A percentile compares a stretch with the other conserved stretches of the same genome.
These are phyloP conservation scores for Phyllosticta citribraziliensis DNA, from an alignment of 2,329 filamentous ascomycete species.

Conservation along the genomic window DNA sequence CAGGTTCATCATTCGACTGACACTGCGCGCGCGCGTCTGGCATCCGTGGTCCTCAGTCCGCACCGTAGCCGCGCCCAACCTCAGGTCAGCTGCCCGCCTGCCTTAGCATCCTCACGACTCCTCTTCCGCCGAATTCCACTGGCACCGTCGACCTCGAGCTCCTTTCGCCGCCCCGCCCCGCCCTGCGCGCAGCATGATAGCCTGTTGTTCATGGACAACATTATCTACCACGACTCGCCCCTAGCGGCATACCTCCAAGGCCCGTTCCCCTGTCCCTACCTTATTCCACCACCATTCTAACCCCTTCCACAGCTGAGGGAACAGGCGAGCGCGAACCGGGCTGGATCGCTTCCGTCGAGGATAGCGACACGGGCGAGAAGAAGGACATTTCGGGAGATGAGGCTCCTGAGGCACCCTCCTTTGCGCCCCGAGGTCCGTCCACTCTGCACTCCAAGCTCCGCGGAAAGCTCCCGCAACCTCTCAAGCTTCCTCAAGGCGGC, in stretches of 20 bases:
- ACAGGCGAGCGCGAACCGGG: conserved; percentile 15
- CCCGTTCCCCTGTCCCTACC: conserved; percentile 33
- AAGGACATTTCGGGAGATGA: not conserved
- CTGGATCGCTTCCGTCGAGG: conserved; percentile 8
- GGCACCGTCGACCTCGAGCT: not conserved
- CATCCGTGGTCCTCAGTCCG: not conserved
- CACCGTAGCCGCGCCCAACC: not conserved
- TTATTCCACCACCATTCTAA: conserved; percentile 14
- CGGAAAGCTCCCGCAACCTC: conserved; percentile 39
- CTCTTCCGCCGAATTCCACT: not conserved
- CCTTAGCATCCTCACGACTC: not conserved
- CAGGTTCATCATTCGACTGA: not conserved
- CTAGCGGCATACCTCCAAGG: conserved; percentile 85
- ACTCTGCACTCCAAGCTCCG: conserved; percentile 40
- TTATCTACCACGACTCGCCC: conserved; percentile 79
- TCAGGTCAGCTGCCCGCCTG: not conserved
- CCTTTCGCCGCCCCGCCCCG: not conserved
- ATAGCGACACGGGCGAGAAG: not conserved
- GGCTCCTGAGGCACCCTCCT: conserved; percentile 22
- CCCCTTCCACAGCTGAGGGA: conserved; percentile 22
- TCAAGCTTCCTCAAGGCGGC: conserved; percentile 30
- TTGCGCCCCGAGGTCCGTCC: conserved; percentile 41
- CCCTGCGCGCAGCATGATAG: conserved; percentile 14
- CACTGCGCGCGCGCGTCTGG: not conserved
- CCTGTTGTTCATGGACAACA: conserved; percentile 60